Evolutionary conservation across 2,329 filamentous ascomycete genomes (phyloP).

Genomic region (Tolypocladium tundrense): DNA sequence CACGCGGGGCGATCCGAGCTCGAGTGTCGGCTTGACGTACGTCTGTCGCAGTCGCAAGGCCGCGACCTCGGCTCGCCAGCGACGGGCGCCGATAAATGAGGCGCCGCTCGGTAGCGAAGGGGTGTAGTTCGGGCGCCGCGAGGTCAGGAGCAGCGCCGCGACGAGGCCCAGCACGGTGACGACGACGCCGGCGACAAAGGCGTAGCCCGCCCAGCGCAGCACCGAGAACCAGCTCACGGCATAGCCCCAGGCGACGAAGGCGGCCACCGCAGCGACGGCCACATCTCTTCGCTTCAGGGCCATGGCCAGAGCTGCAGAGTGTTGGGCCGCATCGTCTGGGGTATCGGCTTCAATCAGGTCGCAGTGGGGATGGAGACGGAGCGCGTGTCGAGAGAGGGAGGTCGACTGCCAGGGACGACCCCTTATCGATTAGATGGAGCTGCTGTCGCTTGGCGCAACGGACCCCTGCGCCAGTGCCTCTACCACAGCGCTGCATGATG

Average conservation of each 20-base stretch:
- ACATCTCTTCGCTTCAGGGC: constrained; percentile 66
- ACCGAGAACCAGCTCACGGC: constrained; percentile 72
- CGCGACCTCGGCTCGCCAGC: constrained; percentile 63
- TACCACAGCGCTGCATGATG: not conserved
- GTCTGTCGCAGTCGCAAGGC: constrained; percentile 54
- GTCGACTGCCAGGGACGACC: not conserved
- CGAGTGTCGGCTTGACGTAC: constrained; percentile 61
- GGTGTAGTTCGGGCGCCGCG: constrained; percentile 34
- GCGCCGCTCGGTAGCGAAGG: constrained; percentile 30
- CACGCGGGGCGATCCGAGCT: constrained; percentile 64
- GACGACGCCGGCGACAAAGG: constrained; percentile 62
- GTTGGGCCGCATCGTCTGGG: constrained; percentile 17
- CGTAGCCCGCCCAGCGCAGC: constrained; percentile 76
- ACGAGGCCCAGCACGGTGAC: constrained; percentile 43
- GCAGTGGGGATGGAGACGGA: not conserved
- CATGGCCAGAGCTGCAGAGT: constrained; percentile 35
- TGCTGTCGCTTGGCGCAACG: not conserved
- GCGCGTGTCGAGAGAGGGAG: not conserved
- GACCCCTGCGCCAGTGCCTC: not conserved
- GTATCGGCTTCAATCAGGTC: not conserved
- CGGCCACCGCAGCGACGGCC: constrained; percentile 54
- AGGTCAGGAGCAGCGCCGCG: constrained; percentile 43
- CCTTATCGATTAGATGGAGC: not conserved
- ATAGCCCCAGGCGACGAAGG: constrained; percentile 82
- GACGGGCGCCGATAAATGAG: constrained; percentile 49